These are phyloP conservation scores for Diutina catenulata DNA, from an alignment of 1,139 yeast genomes.

Conservation along the genomic window DNA sequence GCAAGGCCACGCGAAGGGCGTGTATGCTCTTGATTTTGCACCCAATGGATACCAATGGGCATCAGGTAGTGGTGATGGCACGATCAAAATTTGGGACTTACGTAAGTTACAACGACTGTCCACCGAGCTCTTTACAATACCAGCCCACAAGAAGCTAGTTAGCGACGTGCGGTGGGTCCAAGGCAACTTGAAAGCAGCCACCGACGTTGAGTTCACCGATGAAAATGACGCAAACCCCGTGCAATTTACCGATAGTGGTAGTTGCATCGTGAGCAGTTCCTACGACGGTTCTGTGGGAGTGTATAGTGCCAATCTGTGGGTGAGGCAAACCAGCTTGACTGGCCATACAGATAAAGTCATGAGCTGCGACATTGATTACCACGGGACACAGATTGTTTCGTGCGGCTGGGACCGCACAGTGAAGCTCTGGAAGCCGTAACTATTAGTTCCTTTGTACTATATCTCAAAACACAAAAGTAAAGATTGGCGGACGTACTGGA, in stretches of 20 bases:
- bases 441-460: too few relatives aligned
- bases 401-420: constrained; percentile 70
- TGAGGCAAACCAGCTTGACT: constrained; percentile 36
- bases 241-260: constrained; percentile 23
- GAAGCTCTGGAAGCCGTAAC: constrained; percentile 8
- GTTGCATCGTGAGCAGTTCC: constrained; percentile 47
- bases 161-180: constrained; percentile 51
- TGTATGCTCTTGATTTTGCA: constrained; percentile 66
- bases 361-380: constrained; percentile 47
- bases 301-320: constrained; percentile 73
- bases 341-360: constrained; percentile 67
- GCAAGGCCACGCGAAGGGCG: constrained; percentile 60
- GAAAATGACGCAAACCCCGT: constrained; percentile 18
- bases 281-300: constrained; percentile 58
- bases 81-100: constrained; percentile 79
- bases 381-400: constrained; percentile 36
- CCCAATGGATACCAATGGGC: constrained; percentile 67
- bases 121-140: constrained; percentile 38
- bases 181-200: constrained; percentile 7
- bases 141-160: constrained; percentile 69
- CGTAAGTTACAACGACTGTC: constrained; percentile 27
- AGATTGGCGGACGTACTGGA: too few relatives aligned
- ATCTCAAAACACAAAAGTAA: too few relatives aligned
- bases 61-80: constrained; percentile 78
- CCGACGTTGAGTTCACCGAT: constrained; percentile 19